phyloP scores from a whole-genome alignment of 441 rosid genomes.

The Corymbia calophylla region DNA sequence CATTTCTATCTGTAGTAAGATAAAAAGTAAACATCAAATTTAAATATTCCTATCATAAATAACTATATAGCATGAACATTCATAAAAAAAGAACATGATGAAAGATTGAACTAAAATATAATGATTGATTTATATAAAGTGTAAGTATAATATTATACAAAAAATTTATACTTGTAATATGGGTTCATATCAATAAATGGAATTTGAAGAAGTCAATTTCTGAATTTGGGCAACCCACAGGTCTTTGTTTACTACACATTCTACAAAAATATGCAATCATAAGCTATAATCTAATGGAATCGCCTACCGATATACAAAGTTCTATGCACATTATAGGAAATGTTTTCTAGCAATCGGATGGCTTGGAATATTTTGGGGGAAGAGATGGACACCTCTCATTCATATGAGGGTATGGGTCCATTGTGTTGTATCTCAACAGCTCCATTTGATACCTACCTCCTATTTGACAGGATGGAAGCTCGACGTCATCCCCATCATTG shows the following conservation, averaged over 20 bases:
- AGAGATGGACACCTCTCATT: not conserved
- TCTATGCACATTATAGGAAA: no score
- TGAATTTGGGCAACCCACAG: not conserved
- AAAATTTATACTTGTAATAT: not conserved
- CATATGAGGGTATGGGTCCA: not conserved
- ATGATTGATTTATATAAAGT: no score
- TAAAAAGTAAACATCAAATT: not conserved
- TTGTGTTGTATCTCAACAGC: not conserved
- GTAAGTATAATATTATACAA: no score
- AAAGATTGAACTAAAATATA: not conserved
- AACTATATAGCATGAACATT: not conserved
- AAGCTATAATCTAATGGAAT: not conserved
- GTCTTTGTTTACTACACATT: not conserved
- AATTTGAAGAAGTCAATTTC: not conserved
- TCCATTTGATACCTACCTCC: not conserved
- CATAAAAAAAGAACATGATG: not conserved
- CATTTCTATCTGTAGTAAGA: rapidly evolving
- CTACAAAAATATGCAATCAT: no score
- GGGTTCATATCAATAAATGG: not conserved
- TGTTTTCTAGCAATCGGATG: not conserved
- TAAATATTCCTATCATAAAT: not conserved
- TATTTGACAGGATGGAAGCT: not conserved
- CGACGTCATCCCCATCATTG: not conserved
- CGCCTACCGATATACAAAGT: not conserved
- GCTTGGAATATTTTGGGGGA: not conserved